A percentile compares a stretch with the other conserved stretches of the same genome.
Conservation (phyloP, 495 filamentous ascomycete genomes). For the Cenococcum geophilum region DNA sequence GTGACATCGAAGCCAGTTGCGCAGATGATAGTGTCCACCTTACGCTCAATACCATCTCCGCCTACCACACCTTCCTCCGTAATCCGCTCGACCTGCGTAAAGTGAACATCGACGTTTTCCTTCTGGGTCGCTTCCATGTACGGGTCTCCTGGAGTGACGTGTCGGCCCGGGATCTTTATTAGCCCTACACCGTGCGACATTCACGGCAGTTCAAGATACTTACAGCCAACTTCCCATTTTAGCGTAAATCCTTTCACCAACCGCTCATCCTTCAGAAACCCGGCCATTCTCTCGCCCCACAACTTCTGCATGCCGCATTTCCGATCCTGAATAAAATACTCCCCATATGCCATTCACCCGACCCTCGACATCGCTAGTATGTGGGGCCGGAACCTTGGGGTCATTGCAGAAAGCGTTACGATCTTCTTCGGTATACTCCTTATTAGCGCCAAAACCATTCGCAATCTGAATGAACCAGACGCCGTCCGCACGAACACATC, state of each 20-base stretch:
- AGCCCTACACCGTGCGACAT: neutral
- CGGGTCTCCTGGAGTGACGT: conserved; percentile 37
- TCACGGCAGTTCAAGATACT: neutral
- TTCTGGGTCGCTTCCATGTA: conserved; percentile 39
- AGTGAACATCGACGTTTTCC: conserved; percentile 38
- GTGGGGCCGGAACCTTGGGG: conserved; percentile 33
- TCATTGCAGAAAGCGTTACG: conserved; percentile 34
- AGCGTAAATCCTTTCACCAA: conserved; percentile 40
- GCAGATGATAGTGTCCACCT: conserved; percentile 38
- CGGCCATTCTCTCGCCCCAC: conserved; percentile 37
- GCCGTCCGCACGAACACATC: conserved; percentile 38
- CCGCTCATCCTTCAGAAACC: conserved; percentile 41
- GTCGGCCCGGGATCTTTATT: conserved; percentile 15
- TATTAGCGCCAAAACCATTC: conserved; percentile 32
- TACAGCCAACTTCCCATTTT: conserved; percentile 36
- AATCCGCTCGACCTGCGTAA: conserved; percentile 32
- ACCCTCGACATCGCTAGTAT: conserved; percentile 40
- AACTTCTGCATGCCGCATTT: conserved; percentile 35
- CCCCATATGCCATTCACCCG: conserved; percentile 40
- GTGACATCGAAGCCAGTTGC: conserved; percentile 40
- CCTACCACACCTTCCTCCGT: conserved; percentile 36
- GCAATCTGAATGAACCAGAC: conserved; percentile 39
- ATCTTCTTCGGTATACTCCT: conserved; percentile 35
- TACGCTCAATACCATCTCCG: conserved; percentile 34
- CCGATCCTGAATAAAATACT: conserved; percentile 34